Percentiles rank a stretch among this genome's conserved stretches.
Conservation (phyloP, 306 rosid genomes). For the Dicorynia guianensis region DNA sequence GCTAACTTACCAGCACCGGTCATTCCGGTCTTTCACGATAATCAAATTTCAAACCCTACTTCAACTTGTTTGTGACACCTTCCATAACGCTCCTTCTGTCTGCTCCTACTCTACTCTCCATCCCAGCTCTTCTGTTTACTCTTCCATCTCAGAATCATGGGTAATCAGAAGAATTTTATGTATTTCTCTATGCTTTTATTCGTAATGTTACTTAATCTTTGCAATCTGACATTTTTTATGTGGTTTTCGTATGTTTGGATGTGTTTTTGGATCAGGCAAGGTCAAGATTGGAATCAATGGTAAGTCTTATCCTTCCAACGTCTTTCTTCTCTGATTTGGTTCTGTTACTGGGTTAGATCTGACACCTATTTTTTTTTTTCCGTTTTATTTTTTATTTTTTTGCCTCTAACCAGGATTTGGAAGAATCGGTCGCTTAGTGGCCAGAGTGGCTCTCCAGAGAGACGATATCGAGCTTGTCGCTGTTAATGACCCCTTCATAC, state of each 20-base stretch:
- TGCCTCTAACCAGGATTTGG: constrained; percentile 60
- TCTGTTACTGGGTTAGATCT: neutral
- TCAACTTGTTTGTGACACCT: neutral
- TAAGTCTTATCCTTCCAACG: constrained; percentile 14
- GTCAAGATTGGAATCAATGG: constrained; percentile 83
- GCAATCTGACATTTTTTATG: neutral
- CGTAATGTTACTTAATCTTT: neutral
- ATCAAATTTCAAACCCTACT: neutral
- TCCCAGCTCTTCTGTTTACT: neutral
- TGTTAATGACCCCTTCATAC: constrained; percentile 74
- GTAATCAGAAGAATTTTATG: constrained; percentile 22
- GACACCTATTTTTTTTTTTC: neutral
- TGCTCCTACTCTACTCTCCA: neutral
- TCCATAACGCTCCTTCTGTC: neutral
- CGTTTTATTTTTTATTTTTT: neutral
- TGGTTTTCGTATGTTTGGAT: neutral
- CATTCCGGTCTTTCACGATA: constrained; percentile 22
- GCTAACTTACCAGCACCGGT: constrained; percentile 13
- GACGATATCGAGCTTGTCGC: constrained; percentile 75
- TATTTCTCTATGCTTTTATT: neutral
- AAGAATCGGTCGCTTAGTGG: constrained; percentile 81
- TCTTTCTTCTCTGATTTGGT: neutral
- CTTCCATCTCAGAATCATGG: constrained; percentile 34
- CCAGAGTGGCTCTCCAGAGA: constrained; percentile 70
- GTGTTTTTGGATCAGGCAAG: constrained; percentile 51